Percentiles rank a stretch among this genome's conserved stretches.
Evolutionary conservation across 768 basidiomycete genomes (phyloP).

Genomic region (Hydnomerulius pinastri): DNA sequence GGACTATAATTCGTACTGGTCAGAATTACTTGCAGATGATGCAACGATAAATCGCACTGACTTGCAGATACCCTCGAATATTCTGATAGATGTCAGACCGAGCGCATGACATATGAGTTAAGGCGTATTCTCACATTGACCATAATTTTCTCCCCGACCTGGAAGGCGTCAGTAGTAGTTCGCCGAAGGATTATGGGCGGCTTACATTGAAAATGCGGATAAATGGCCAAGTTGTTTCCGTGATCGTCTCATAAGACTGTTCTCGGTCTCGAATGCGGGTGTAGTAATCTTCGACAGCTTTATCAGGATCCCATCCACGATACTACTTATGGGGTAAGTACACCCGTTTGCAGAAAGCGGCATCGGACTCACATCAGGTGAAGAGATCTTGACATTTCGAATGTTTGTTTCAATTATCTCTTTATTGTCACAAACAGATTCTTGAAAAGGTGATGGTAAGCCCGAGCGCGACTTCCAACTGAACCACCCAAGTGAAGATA

Average conservation of each 20-base stretch:
- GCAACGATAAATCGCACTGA: slow-evolving; percentile 28
- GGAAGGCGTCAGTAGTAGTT: slow-evolving; percentile 10
- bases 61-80: slow-evolving; percentile 88
- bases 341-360: background rate
- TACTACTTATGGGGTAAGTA: slow-evolving; percentile 58
- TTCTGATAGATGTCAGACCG: slow-evolving; percentile 45
- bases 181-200: background rate
- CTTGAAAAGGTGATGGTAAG: too few species aligned
- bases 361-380: slow-evolving; percentile 78
- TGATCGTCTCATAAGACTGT: slow-evolving; percentile 85
- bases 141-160: slow-evolving; percentile 96
- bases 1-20: slow-evolving; percentile 51
- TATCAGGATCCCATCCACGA: slow-evolving; percentile 88
- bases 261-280: slow-evolving; percentile 86
- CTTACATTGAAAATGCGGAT: slow-evolving; percentile 92
- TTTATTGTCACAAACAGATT: slow-evolving; percentile 87
- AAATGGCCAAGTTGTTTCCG: slow-evolving; percentile 88
- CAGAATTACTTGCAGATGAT: background rate
- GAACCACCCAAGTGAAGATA: background rate
- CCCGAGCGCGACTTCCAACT: background rate
- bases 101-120: background rate
- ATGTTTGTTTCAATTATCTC: slow-evolving; percentile 95
- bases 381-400: slow-evolving; percentile 95
- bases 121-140: slow-evolving; percentile 66
- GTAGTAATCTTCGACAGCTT: slow-evolving; percentile 92